Evolutionary conservation across 192 early-diverging fungal species (phyloP), one percentile per base, ranked within the genome.

Genomic region (Rhizophagus prolifer): DNA sequence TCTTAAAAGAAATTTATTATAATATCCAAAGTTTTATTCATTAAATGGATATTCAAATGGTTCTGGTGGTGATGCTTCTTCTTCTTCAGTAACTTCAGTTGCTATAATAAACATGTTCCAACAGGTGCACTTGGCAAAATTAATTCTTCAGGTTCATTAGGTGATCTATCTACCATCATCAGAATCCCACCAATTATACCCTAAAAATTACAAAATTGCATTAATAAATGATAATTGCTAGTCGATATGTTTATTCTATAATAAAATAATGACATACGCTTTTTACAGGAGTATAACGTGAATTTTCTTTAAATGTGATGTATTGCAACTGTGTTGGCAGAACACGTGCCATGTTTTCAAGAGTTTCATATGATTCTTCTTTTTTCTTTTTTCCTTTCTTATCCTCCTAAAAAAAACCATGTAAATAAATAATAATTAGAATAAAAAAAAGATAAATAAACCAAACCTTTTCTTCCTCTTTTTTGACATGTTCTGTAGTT

Each of bases 201-300:
- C 85, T 90, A 66, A 14, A 62, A 8, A 61, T 38, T 19, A 54
- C 50, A 54, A 54, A 54, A 21, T 21, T 38, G 4, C 5, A 9
- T 31, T 30, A 8, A 14, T 60, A 34, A 9, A 10, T 4, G 8
- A 70, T 28, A 61, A 34, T 44, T 7, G 31, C 25, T 9, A 69
- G 36, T 16, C n/a, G 30, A 31, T 38, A 63, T 44, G 10, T 44
- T 44, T 44, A 44, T 44, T 44, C 41, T 44, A 25, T 21, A 62
- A n/a, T 19, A 71, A 21, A 71, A 38, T 21, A 7, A 64, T 59
- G 59, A 26, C 74, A 65, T 81, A 92, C 90, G 80, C 89, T 90
- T 84, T 95, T 97, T 63, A 98, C 88, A 25, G 98, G 96, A 31
- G 92, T 86, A 82, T 98, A 99, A 41, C 96, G 92, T 9, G 91